Conservation (phyloP, 2,329 filamentous ascomycete genomes). For the Trichoderma aggressivum region DNA sequence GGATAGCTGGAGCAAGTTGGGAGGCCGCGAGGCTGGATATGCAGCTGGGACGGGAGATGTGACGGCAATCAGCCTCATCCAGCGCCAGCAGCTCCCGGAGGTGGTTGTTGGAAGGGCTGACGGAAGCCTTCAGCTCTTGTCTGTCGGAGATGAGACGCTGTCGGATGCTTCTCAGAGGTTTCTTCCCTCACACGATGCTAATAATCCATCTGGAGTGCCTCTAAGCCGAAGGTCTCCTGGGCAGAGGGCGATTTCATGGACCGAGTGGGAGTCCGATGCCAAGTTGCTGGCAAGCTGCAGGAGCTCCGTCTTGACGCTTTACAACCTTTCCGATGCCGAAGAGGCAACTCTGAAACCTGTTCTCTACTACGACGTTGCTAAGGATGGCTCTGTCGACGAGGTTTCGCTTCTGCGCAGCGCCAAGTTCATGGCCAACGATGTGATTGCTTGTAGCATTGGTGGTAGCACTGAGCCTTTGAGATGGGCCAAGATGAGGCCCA, state of each 20-base stretch:
- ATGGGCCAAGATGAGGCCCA: slow-evolving; percentile 45
- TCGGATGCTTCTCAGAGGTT: slow-evolving; percentile 27
- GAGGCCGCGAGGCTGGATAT: slow-evolving; percentile 41
- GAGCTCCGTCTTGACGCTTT: slow-evolving; percentile 31
- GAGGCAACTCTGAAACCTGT: slow-evolving; percentile 22
- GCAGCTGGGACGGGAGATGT: slow-evolving; percentile 47
- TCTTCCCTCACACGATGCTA: slow-evolving; percentile 15
- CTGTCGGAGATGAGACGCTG: slow-evolving; percentile 32
- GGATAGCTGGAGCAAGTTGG: slow-evolving; percentile 37
- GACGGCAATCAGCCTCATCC: slow-evolving; percentile 45
- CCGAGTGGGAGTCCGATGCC: slow-evolving; percentile 32
- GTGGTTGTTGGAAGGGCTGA: slow-evolving; percentile 49
- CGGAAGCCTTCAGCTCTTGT: slow-evolving; percentile 46
- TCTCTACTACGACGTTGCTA: slow-evolving; percentile 28
- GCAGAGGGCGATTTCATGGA: slow-evolving; percentile 30
- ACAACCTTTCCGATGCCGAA: slow-evolving; percentile 25
- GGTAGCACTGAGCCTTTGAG: slow-evolving; percentile 42
- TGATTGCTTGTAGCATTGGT: slow-evolving; percentile 45
- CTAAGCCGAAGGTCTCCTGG: slow-evolving; percentile 15
- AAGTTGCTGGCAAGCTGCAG: slow-evolving; percentile 32
- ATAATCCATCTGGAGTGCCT: slow-evolving; percentile 10
- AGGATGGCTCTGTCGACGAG: slow-evolving; percentile 22
- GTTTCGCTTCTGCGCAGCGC: slow-evolving; percentile 31
- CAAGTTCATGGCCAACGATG: slow-evolving; percentile 46
- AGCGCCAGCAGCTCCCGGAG: slow-evolving; percentile 31